These are phyloP conservation scores for Microbotryum intermedium DNA, from an alignment of 1,284 basidiomycete species.

Conservation along the genomic window DNA sequence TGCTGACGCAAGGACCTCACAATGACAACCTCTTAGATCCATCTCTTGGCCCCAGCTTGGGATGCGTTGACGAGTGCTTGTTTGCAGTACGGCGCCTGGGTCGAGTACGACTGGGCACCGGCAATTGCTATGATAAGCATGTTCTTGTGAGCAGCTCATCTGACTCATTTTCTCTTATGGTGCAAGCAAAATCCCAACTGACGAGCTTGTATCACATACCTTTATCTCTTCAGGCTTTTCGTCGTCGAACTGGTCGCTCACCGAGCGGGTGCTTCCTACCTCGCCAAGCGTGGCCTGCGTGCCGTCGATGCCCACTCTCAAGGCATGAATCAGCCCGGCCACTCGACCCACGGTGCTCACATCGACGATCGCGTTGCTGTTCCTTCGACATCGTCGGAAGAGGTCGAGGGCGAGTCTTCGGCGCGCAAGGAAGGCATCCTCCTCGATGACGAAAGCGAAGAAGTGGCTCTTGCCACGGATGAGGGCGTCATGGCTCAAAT, in stretches of 20 bases:
- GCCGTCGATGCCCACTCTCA: constrained; percentile 28
- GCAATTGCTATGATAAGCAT: constrained; percentile 71
- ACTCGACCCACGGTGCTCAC: constrained; percentile 18
- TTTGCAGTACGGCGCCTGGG: neutral
- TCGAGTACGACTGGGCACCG: constrained; percentile 57
- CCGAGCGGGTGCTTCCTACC: constrained; percentile 31
- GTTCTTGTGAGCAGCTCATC: constrained; percentile 61
- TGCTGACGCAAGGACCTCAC: too few relatives aligned
- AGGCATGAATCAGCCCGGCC: constrained; percentile 10
- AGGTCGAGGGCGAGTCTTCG: neutral
- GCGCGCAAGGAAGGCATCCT: neutral
- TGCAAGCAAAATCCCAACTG: constrained; percentile 46
- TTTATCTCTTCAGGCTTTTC: constrained; percentile 28
- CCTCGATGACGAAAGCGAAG: constrained; percentile 34
- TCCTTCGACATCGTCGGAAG: neutral
- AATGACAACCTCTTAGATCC: too few relatives aligned
- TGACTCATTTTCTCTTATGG: too few relatives aligned
- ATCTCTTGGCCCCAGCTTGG: constrained; percentile 61
- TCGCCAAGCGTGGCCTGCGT: constrained; percentile 28
- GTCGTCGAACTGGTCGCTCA: constrained; percentile 61
- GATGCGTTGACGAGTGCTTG: constrained; percentile 47
- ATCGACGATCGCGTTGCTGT: neutral
- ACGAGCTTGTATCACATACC: constrained; percentile 4
- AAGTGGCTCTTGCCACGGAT: constrained; percentile 38
- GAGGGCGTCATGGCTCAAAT: constrained; percentile 54